phyloP scores from a whole-genome alignment of 495 filamentous ascomycete species.

The Thozetella sp. region DNA sequence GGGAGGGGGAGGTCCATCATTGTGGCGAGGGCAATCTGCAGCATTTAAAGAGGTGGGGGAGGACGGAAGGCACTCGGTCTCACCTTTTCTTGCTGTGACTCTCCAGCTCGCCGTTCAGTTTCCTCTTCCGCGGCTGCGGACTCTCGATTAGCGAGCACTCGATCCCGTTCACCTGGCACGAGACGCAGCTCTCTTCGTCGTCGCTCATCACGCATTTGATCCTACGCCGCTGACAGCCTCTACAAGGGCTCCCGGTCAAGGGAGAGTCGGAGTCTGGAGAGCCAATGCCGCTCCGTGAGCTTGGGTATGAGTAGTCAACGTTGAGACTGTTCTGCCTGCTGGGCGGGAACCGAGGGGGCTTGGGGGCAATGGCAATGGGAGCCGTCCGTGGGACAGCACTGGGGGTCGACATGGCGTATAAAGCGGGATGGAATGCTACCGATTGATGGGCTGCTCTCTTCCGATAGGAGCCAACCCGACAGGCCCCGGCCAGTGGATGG shows the following conservation, averaged over 20 bases:
- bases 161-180: slow-evolving; percentile 62
- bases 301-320: slow-evolving; percentile 45
- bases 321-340: slow-evolving; percentile 43
- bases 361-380: slow-evolving; percentile 60
- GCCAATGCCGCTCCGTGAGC: slow-evolving; percentile 42
- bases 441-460: no score
- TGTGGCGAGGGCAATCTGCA: slow-evolving; percentile 14
- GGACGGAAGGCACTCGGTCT: no score
- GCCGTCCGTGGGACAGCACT: slow-evolving; percentile 51
- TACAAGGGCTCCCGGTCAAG: slow-evolving; percentile 40
- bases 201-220: slow-evolving; percentile 89
- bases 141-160: slow-evolving; percentile 69
- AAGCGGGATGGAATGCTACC: slow-evolving; percentile 13
- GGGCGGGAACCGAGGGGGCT: slow-evolving; percentile 44
- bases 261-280: slow-evolving; percentile 14
- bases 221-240: slow-evolving; percentile 78
- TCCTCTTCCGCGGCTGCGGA: slow-evolving; percentile 73
- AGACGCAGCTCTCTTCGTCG: slow-evolving; percentile 62
- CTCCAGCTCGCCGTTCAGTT: slow-evolving; percentile 63
- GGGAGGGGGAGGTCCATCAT: slow-evolving; percentile 18
- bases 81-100: slow-evolving; percentile 59
- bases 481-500: neutral
- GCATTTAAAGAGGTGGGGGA: slow-evolving; percentile 14
- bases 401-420: slow-evolving; percentile 49
- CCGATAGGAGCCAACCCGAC: neutral